Evolutionary conservation across 495 filamentous ascomycete genomes (phyloP), one percentile per base, ranked within the genome.

Genomic region (Tuber melanosporum): DNA sequence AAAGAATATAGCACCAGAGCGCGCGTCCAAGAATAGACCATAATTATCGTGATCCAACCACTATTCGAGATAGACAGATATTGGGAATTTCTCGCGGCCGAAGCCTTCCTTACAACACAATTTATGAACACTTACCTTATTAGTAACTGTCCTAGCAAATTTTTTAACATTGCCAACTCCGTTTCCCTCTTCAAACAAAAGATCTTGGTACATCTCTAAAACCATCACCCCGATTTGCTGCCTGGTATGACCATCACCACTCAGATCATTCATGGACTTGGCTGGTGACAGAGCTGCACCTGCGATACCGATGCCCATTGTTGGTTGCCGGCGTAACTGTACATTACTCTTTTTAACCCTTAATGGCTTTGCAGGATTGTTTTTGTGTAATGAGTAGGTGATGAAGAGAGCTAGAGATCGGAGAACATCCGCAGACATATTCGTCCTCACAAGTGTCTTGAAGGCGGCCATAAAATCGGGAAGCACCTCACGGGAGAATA

Each of bases 81-180:
- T 36, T 17, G 15, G 17, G 36, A 26, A 66, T 32, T 26, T 15
- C 14, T 4, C 14, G 14, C 36, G 26, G 57, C 26, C 57, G 36
- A 32, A 15, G 26, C 57, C 57, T 7, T 36, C 32, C 57, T 66
- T 26, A 66, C 14, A 66, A 66, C 5, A 32, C 26, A 66, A 36
- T 66, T 46, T n/a, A 32, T 41, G 44, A 74, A 78, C 36, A 86
- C 89, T 82, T 87, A 95, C 94, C 90, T 97, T 98, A 79, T 95
- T 97, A 43, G 96, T 98, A 5, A 98, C 95, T 2, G 94, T 95
- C 85, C 91, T 93, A 22, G 95, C 93, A 85, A 99, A 99, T 80
- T 92, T 95, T 81, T 89, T 89, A 73, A 97, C 90, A 49, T 91
- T 91, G n/a, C 82, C 85, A 20, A 86, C 84, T 19, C 82, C 81